Evolutionary conservation across 352 stramenopile species (phyloP), one percentile per base, ranked within the genome.

Genomic region (Pythium chondricola): DNA sequence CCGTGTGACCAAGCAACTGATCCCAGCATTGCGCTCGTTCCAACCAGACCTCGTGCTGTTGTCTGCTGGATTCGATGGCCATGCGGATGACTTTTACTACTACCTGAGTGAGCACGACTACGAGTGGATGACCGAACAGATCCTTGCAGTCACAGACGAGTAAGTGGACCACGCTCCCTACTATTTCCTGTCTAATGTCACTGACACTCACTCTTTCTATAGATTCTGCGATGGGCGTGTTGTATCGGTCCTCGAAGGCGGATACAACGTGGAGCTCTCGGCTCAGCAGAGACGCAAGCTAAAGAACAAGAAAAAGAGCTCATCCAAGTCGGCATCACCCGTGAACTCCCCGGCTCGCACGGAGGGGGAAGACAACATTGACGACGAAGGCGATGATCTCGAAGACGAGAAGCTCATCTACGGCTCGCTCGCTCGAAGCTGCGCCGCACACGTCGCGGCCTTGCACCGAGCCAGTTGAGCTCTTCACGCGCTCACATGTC

Each of bases 171-270:
- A n/a, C 4, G 4, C 27, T 25, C 32, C 14, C 25, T 43, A n/a
- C 8, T 53, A 6, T 45, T 5, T 11, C 21, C 18, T 7, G 17
- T 14, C 11, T 52, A 8, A 16, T 14, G 39, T 6, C 20, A 18
- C 20, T 27, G 29, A 31, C 29, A 9, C 16, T 24, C 3, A 14
- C 10, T 41, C 35, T 16, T 39, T 17, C 32, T 18, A 11, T 48
- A 85, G 74, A 42, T 86, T 67, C 58, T 98, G 95, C 55, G 63
- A 97, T 6, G 95, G 95, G 7, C 81, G 88, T 42, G 80, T 98
- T 42, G 83, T 98, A 21, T 98, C 89, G 36, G 88, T 98, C 33
- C 68, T 98, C 16, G 95, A 98, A 58, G 95, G 95, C 52, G 93
- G 95, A 33, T 98, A 98, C 67, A 84, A 83, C 40, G 67, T 85